phyloP scores from a whole-genome alignment of 2,329 filamentous ascomycete genomes.

The Neofusicoccum sp. region DNA sequence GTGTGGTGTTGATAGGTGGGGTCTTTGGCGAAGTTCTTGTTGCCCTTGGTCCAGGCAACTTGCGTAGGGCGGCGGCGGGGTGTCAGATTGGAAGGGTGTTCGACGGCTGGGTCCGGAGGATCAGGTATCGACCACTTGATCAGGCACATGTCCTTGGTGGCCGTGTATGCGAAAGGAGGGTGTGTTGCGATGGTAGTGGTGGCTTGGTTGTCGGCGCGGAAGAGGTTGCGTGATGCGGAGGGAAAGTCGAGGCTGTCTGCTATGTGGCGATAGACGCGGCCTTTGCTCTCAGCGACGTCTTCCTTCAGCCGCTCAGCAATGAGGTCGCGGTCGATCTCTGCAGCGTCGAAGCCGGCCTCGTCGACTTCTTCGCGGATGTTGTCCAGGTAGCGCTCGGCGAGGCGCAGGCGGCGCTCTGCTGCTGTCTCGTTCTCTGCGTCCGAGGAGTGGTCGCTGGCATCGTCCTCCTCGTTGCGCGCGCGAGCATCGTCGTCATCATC shows the following conservation, averaged over 20 bases:
- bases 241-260: constrained; percentile 72
- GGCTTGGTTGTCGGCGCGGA: constrained; percentile 76
- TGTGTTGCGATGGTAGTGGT: constrained; percentile 80
- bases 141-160: constrained; percentile 80
- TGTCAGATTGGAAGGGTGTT: constrained; percentile 44
- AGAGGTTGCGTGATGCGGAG: constrained; percentile 68
- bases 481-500: constrained; percentile 61
- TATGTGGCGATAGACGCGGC: constrained; percentile 81
- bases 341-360: constrained; percentile 87
- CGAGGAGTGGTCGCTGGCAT: constrained; percentile 64
- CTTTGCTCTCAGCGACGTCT: constrained; percentile 89
- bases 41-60: constrained; percentile 65
- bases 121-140: constrained; percentile 89
- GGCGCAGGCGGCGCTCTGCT: constrained; percentile 79
- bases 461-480: constrained; percentile 51
- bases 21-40: constrained; percentile 62
- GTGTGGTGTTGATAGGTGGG: constrained; percentile 71
- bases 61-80: constrained; percentile 65
- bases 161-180: constrained; percentile 82
- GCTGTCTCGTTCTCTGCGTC: constrained; percentile 78
- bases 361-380: constrained; percentile 81
- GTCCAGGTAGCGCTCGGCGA: constrained; percentile 91
- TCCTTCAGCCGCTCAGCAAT: constrained; percentile 89
- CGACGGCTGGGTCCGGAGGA: constrained; percentile 47
- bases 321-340: constrained; percentile 87